phyloP scores from a whole-genome alignment of 768 basidiomycete genomes.

The Melanogaster broomeanus region DNA sequence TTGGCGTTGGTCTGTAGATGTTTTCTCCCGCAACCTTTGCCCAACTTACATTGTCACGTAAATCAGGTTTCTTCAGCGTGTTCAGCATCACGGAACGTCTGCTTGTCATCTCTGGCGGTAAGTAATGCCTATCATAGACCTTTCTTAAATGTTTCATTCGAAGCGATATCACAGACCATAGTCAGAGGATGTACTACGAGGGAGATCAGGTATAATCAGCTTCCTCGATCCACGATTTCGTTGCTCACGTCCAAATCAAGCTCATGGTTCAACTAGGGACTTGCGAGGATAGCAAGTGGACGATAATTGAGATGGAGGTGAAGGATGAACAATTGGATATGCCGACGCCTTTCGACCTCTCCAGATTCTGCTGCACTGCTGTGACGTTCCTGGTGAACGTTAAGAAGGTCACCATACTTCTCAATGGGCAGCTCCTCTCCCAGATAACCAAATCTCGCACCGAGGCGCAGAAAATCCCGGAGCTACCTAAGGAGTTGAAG shows the following conservation, averaged over 20 bases:
- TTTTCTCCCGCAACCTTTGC: not conserved
- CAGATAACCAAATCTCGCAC: not conserved
- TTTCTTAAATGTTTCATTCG: not conserved
- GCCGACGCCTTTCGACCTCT: constrained; percentile 47
- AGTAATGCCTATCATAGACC: not conserved
- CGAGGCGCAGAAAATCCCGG: not conserved
- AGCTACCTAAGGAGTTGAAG: not conserved
- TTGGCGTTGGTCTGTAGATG: constrained; percentile 31
- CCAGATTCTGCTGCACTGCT: constrained; percentile 46
- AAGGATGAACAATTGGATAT: constrained; percentile 39
- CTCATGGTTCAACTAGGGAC: not conserved
- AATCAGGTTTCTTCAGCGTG: constrained; percentile 26
- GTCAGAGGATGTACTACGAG: constrained; percentile 5
- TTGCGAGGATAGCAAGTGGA: constrained; percentile 31
- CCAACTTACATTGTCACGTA: not conserved
- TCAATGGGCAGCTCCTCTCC: constrained; percentile 6
- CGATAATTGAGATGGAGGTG: constrained; percentile 49
- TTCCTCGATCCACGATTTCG: not conserved
- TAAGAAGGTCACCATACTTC: constrained; percentile 1
- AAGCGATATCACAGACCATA: not conserved
- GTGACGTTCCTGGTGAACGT: constrained; percentile 51
- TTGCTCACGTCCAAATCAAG: not conserved
- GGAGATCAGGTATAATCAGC: constrained; percentile 8
- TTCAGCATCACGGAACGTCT: constrained; percentile 31
- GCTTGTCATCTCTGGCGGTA: constrained; percentile 23